Base-by-base conservation (phyloP, 768 basidiomycete genomes). In the Mycena crocata region DNA sequence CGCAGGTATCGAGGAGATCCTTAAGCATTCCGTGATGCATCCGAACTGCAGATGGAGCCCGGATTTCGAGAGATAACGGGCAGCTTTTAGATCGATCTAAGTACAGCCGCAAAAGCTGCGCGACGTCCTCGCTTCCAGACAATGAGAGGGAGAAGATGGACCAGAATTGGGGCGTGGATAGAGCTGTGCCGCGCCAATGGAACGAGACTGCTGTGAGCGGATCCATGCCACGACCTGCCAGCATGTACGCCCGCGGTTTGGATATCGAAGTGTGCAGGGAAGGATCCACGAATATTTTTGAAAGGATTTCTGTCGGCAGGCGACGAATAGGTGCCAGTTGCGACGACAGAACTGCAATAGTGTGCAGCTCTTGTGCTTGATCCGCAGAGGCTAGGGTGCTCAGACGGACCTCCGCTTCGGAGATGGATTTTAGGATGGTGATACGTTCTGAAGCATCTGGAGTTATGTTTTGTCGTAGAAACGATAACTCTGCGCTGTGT, bases 251-350 rank as follows among this genome's bases (percentile, higher is more conserved):
- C 26, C 40, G 40, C 35, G 45, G 21, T 30, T 34, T 34, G 21
- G 44, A 28, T n/a, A 58, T 40, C n/a, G 57, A 58, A 23, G 30
- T 48, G 26, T 58, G 57, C 42, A 58, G 45, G 45, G 28, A 32
- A 6, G 57, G 45, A 23, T 58, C 42, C 10, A 58, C 15, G 57
- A 58, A 58, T 48, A 46, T 58, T 31, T 44, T 23, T 14, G 32
- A 12, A 32, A 58, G 17, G 15, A 58, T 37, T 46, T 48, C 34
- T 32, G 45, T n/a, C 7, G 57, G 44, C 15, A 58, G 26, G 40
- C 57, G 57, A 48, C 57, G 57, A 1, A 58, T 58, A 23, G 57
- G 57, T 46, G 57, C 45, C 17, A 58, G 57, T 37, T 31, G 32
- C 57, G 57, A 58, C 57, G 44, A 46, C 14, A 58, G 46, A 35